Evolutionary conservation across 2,329 filamentous ascomycete genomes (phyloP).

Genomic region (Arthroderma uncinatum): DNA sequence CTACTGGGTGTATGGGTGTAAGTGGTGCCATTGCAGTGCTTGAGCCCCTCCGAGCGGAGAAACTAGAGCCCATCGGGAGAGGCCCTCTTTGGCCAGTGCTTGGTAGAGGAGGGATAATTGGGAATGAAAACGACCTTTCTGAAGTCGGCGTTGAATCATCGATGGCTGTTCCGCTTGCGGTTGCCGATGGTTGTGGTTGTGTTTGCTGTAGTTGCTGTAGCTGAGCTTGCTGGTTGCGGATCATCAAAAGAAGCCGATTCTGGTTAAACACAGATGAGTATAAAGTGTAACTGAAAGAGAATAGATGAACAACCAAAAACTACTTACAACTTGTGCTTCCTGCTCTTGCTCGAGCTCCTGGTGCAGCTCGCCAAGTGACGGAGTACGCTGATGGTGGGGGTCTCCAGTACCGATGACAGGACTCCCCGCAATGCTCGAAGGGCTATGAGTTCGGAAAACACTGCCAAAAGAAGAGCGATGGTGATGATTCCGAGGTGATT

Average conservation of each 20-base stretch:
- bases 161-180: slow-evolving; percentile 23
- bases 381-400: slow-evolving; percentile 39
- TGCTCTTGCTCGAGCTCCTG: slow-evolving; percentile 43
- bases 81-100: slow-evolving; percentile 18
- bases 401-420: slow-evolving; percentile 35
- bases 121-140: slow-evolving; percentile 33
- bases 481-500: slow-evolving; percentile 27
- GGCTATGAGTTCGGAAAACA: slow-evolving; percentile 33
- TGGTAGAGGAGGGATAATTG: slow-evolving; percentile 21
- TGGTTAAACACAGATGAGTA: slow-evolving; percentile 17
- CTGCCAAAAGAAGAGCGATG: slow-evolving; percentile 28
- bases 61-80: slow-evolving; percentile 26
- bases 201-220: slow-evolving; percentile 29
- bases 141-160: slow-evolving; percentile 36
- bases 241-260: slow-evolving; percentile 42
- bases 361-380: slow-evolving; percentile 40
- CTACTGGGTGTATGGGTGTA: background rate
- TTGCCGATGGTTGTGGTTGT: slow-evolving; percentile 26
- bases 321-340: slow-evolving; percentile 40
- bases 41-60: background rate
- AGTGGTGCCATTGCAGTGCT: background rate
- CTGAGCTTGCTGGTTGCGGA: slow-evolving; percentile 38
- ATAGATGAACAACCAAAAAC: background rate
- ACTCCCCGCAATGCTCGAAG: slow-evolving; percentile 34
- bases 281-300: background rate